Conservation (phyloP, 305 asterid species). For the Fraxinus latifolia region DNA sequence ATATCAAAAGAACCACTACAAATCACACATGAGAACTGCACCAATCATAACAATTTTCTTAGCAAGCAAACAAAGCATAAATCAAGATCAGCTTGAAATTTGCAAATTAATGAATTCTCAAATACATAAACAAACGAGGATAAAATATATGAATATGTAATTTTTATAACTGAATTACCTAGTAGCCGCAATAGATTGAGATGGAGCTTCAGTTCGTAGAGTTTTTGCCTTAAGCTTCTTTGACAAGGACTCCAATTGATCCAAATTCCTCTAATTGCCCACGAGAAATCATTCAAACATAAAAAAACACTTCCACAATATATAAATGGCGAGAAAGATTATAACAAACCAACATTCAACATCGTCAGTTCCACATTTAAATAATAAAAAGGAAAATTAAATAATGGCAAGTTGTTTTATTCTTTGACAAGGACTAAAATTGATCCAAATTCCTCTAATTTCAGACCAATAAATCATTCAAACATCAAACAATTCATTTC, state of each 20-base stretch:
- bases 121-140: not conserved
- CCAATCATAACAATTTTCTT: not conserved
- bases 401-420: not conserved
- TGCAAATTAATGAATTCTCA: not conserved
- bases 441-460: slow-evolving; percentile 49
- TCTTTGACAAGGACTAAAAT: slow-evolving; percentile 24
- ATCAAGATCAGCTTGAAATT: not conserved
- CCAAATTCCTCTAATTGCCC: slow-evolving; percentile 79
- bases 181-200: slow-evolving; percentile 96
- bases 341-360: not conserved
- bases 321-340: not conserved
- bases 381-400: not conserved
- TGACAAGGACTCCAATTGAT: slow-evolving; percentile 88
- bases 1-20: not conserved
- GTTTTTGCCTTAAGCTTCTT: slow-evolving; percentile 89
- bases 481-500: not conserved
- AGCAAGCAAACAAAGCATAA: not conserved
- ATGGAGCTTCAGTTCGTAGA: slow-evolving; percentile 82
- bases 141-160: not conserved
- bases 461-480: not conserved
- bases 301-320: slow-evolving; percentile 1
- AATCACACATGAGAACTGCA: not conserved
- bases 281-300: slow-evolving; percentile 11
- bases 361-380: not conserved
- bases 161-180: slow-evolving; percentile 36